Conservation (phyloP, 306 rosid species). For the Gastrolobium villosum region DNA sequence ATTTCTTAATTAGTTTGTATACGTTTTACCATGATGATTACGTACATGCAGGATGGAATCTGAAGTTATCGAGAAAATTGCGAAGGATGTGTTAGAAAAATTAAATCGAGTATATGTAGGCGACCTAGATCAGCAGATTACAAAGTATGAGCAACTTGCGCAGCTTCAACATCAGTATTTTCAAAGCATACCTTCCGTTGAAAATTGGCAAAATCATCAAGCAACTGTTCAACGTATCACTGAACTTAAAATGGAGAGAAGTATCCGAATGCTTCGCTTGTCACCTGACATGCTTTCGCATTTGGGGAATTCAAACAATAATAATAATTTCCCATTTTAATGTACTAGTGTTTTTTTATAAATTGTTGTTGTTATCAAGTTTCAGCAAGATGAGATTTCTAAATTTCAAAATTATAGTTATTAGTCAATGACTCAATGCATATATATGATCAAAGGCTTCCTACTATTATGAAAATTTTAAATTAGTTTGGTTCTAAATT, state of each 20-base stretch:
- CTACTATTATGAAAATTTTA: not conserved
- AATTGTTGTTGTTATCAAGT: not conserved
- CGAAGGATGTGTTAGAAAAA: conserved; percentile 47
- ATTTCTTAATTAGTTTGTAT: not conserved
- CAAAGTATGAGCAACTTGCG: conserved; percentile 48
- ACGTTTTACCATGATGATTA: not conserved
- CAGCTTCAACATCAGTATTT: conserved; percentile 42
- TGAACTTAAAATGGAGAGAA: conserved; percentile 55
- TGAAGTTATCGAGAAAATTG: conserved; percentile 51
- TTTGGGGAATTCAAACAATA: not conserved
- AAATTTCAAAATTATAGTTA: not conserved
- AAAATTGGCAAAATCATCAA: not conserved
- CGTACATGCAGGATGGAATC: conserved; percentile 46
- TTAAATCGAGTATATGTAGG: conserved; percentile 48
- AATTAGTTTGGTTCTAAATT: no score
- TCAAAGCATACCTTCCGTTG: accelerated
- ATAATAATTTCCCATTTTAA: not conserved
- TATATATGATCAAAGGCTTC: not conserved
- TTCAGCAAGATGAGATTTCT: not conserved
- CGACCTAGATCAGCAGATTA: conserved; percentile 44
- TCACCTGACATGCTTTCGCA: conserved; percentile 54
- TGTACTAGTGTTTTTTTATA: not conserved
- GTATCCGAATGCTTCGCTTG: conserved; percentile 55
- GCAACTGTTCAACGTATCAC: conserved; percentile 42
- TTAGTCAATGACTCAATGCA: not conserved